Percentiles rank a stretch among this genome's conserved stretches.
phyloP scores from a whole-genome alignment of 75 land plant genomes.

The Selaginella moellendorffii region DNA sequence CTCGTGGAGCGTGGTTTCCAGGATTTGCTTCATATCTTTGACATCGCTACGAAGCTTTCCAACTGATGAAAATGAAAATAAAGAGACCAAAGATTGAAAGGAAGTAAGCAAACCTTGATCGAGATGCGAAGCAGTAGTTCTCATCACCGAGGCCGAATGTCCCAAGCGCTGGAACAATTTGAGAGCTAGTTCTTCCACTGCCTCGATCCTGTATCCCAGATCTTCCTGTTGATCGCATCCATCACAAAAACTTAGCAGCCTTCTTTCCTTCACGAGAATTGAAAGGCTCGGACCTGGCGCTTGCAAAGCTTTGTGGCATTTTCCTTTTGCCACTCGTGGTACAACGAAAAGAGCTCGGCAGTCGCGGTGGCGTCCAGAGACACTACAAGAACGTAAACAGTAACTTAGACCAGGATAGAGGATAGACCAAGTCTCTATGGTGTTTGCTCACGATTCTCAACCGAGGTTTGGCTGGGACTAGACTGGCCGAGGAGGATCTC shows the following conservation, averaged over 20 bases:
- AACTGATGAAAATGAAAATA: constrained; percentile 25
- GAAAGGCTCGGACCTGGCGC: constrained; percentile 11
- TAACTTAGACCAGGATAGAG: background rate
- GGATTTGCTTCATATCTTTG: constrained; percentile 56
- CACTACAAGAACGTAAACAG: constrained; percentile 11
- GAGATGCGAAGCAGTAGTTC: constrained; percentile 51
- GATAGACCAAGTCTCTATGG: background rate
- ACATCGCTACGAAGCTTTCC: constrained; percentile 58
- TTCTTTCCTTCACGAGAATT: background rate
- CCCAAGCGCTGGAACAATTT: constrained; percentile 83
- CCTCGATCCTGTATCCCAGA: constrained; percentile 75
- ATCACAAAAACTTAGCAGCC: background rate
- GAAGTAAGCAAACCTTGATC: constrained; percentile 32
- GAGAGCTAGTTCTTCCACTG: constrained; percentile 66
- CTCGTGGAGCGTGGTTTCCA: constrained; percentile 56
- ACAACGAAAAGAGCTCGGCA: constrained; percentile 14
- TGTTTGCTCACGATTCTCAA: constrained; percentile 18
- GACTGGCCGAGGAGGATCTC: constrained; percentile 15
- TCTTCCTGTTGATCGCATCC: constrained; percentile 50
- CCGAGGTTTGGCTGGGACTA: constrained; percentile 2
- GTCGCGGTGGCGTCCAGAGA: constrained; percentile 21
- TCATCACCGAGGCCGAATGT: constrained; percentile 66
- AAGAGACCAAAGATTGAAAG: background rate
- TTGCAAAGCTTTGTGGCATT: constrained; percentile 20
- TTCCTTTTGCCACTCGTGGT: constrained; percentile 28